A percentile compares a stretch with the other conserved stretches of the same genome.
Conservation (phyloP, 1,284 basidiomycete species). For the Pyrrhoderma noxium region DNA sequence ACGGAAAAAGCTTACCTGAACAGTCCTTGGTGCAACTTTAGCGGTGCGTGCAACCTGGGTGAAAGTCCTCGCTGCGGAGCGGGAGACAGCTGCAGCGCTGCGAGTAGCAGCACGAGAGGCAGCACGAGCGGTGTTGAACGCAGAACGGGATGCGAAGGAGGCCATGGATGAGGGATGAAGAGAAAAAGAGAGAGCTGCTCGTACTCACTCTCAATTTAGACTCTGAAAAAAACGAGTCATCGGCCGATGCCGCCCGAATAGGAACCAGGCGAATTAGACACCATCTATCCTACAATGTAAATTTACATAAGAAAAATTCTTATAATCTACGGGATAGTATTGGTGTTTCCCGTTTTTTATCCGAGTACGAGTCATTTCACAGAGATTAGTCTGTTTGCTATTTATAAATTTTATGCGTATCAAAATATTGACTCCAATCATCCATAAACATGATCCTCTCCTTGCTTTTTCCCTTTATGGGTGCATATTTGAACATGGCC, state of each 20-base stretch:
- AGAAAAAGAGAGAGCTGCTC: not conserved
- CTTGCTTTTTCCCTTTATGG: too few species aligned
- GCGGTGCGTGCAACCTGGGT: conserved; percentile 59
- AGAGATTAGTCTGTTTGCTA: too few species aligned
- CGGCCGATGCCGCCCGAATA: conserved; percentile 7
- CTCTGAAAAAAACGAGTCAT: conserved; percentile 8
- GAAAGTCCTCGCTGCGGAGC: conserved; percentile 56
- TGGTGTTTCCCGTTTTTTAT: too few species aligned
- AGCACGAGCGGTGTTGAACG: conserved; percentile 47
- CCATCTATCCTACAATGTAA: not conserved
- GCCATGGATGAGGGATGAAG: conserved; percentile 41
- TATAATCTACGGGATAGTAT: too few species aligned
- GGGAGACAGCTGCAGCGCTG: conserved; percentile 34
- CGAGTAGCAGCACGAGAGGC: conserved; percentile 53
- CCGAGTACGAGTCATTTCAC: too few species aligned
- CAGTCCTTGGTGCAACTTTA: conserved; percentile 32
- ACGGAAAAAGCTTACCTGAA: conserved; percentile 38
- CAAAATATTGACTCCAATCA: too few species aligned
- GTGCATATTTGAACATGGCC: too few species aligned
- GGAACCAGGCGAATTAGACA: not conserved
- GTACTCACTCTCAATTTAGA: not conserved
- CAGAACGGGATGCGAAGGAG: conserved; percentile 52
- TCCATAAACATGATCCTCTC: too few species aligned
- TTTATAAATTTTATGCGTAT: too few species aligned
- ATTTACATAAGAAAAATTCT: not conserved